Conservation (phyloP, 306 rosid genomes). For the Casuarina glauca region DNA sequence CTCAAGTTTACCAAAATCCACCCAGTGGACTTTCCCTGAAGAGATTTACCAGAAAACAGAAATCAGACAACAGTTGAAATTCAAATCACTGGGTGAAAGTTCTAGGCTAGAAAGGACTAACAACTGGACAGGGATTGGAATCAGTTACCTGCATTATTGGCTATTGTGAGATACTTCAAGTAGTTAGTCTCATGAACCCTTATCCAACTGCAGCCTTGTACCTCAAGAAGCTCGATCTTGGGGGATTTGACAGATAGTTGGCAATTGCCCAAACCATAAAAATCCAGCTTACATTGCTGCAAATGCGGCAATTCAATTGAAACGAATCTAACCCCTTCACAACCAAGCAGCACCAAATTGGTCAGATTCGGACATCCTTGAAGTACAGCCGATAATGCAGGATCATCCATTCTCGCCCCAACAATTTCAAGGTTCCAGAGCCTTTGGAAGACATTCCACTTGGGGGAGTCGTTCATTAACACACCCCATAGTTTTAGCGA, state of each 20-base stretch:
- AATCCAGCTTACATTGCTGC: constrained; percentile 82
- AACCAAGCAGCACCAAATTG: constrained; percentile 73
- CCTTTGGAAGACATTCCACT: constrained; percentile 69
- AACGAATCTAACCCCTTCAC: constrained; percentile 73
- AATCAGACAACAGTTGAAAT: neutral
- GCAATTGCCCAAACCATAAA: constrained; percentile 78
- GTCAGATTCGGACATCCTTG: constrained; percentile 63
- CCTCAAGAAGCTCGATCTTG: constrained; percentile 71
- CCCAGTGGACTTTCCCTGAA: constrained; percentile 85
- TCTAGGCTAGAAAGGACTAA: neutral
- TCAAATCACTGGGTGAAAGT: neutral
- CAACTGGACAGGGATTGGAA: constrained; percentile 2
- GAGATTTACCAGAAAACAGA: constrained; percentile 24
- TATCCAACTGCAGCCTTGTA: constrained; percentile 97
- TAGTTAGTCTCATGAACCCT: constrained; percentile 57
- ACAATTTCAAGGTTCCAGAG: constrained; percentile 82
- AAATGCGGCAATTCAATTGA: constrained; percentile 64
- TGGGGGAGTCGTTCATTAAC: constrained; percentile 62
- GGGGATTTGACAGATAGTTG: constrained; percentile 64
- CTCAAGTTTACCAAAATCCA: constrained; percentile 73
- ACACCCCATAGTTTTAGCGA: constrained; percentile 93
- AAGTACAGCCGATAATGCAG: constrained; percentile 51
- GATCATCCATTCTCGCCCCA: constrained; percentile 77
- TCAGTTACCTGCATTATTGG: constrained; percentile 69
- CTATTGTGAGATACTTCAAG: constrained; percentile 69